A percentile compares a stretch with the other conserved stretches of the same genome.
Conservation (phyloP, 2,329 filamentous ascomycete species). For the Kalmusia sp. region DNA sequence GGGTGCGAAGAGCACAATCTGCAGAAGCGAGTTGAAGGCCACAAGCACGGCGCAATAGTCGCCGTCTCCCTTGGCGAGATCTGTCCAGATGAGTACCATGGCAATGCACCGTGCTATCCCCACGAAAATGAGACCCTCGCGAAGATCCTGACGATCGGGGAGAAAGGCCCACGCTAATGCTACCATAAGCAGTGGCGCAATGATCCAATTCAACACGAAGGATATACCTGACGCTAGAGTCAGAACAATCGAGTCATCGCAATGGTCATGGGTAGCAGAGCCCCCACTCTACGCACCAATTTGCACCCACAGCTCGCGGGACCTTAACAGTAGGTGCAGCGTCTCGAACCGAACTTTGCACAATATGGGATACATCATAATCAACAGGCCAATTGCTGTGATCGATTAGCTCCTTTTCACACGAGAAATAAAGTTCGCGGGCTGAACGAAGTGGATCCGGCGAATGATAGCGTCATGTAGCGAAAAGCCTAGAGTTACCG, state of each 20-base stretch:
- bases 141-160: slow-evolving; percentile 53
- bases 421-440: no score
- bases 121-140: slow-evolving; percentile 78
- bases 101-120: slow-evolving; percentile 87
- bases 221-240: slow-evolving; percentile 60
- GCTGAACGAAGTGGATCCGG: no score
- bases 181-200: slow-evolving; percentile 84
- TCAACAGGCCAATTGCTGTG: slow-evolving; percentile 76
- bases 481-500: not conserved
- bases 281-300: not conserved
- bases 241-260: not conserved
- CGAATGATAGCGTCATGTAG: not conserved
- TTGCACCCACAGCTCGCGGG: slow-evolving; percentile 67
- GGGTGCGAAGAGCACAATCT: slow-evolving; percentile 57
- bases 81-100: slow-evolving; percentile 86
- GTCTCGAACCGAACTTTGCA: slow-evolving; percentile 85
- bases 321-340: slow-evolving; percentile 69
- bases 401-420: not conserved
- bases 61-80: slow-evolving; percentile 74
- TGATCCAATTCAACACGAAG: slow-evolving; percentile 79
- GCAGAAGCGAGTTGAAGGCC: slow-evolving; percentile 56
- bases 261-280: no score
- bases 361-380: slow-evolving; percentile 95
- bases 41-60: slow-evolving; percentile 78
- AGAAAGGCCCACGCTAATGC: slow-evolving; percentile 68